Evolutionary conservation across 805 yeast genomes (phyloP), one percentile per base, ranked within the genome.

Genomic region (Pichia paraexigua): DNA sequence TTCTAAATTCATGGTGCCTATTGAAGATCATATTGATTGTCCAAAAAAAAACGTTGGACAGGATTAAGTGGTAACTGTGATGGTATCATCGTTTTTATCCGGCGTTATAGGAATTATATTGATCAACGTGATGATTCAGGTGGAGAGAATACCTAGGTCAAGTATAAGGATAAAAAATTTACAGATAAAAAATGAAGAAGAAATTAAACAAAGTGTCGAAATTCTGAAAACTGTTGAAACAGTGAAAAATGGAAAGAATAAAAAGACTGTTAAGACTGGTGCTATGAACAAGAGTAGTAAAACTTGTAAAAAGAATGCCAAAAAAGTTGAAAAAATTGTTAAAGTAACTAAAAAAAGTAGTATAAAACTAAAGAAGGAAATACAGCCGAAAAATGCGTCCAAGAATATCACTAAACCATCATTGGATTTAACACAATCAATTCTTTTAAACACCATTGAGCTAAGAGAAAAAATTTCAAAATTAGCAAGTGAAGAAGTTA

Each of bases 381-480:
- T 35, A 35, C 39, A n/a, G n/a, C n/a, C n/a, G 11, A 35, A 35
- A n/a, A 35, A n/a, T 35, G 4, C 18, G 7, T 17, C 39, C 11
- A 21, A 40, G 10, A 40, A 40, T 6, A 20, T 40, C 17, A 40
- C 2, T 20, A 40, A 40, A n/a, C 39, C 39, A 8, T 5, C 20
- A 35, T 17, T 35, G n/a, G 39, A 35, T 7, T 35, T 35, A 9
- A n/a, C 3, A 8, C 18, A 35, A 27, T 35, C 28, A 11, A 28
- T 18, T 22, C n/a, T 42, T 13, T 17, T 41, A 1, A n/a, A 28
- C 11, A 41, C 42, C 22, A 41, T 11, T 20, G 51, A 45, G 12
- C 22, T 51, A 13, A 28, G 50, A n/a, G 48, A 32, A 13, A 46
- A 47, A n/a, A 43, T 47, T n/a, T 28, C 46, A 9, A 37, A 44